Conservation (phyloP, 1,139 yeast species). For the Maudiozyma humilis region DNA sequence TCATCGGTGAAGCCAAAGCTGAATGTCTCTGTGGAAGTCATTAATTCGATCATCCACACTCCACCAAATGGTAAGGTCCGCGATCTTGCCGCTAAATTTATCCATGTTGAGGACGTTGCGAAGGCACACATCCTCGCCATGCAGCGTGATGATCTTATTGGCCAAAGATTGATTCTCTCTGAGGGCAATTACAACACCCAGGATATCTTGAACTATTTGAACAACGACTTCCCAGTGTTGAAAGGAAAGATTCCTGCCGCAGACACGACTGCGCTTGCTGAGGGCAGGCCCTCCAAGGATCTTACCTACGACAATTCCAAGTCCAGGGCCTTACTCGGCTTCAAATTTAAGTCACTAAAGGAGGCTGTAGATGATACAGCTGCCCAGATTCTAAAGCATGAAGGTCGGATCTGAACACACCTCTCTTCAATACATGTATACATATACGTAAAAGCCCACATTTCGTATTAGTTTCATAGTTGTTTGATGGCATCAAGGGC, state of each 20-base stretch:
- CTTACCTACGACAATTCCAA: not conserved
- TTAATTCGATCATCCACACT: slow-evolving; percentile 24
- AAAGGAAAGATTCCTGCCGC: slow-evolving; percentile 41
- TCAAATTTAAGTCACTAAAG: slow-evolving; percentile 1
- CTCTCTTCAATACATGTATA: not conserved
- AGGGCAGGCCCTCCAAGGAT: not conserved
- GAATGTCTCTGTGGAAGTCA: slow-evolving; percentile 34
- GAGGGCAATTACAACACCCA: slow-evolving; percentile 30
- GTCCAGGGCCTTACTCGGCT: slow-evolving; percentile 2
- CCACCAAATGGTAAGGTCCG: slow-evolving; percentile 13
- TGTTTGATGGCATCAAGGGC: not conserved
- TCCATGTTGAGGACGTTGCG: slow-evolving; percentile 52
- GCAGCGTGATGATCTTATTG: slow-evolving; percentile 28
- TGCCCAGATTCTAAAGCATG: slow-evolving; percentile 1
- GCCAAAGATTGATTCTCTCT: slow-evolving; percentile 31
- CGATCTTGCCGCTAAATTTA: slow-evolving; percentile 17
- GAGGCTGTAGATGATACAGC: slow-evolving; percentile 1
- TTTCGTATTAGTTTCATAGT: not conserved
- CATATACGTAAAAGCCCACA: not conserved
- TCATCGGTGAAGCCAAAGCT: slow-evolving; percentile 22
- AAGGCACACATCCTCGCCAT: slow-evolving; percentile 42
- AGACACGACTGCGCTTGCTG: not conserved
- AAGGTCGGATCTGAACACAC: not conserved
- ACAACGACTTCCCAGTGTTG: slow-evolving; percentile 31
- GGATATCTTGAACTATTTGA: slow-evolving; percentile 30